phyloP scores from a whole-genome alignment of 169 alveolate species.

The Cytauxzoon felis region DNA sequence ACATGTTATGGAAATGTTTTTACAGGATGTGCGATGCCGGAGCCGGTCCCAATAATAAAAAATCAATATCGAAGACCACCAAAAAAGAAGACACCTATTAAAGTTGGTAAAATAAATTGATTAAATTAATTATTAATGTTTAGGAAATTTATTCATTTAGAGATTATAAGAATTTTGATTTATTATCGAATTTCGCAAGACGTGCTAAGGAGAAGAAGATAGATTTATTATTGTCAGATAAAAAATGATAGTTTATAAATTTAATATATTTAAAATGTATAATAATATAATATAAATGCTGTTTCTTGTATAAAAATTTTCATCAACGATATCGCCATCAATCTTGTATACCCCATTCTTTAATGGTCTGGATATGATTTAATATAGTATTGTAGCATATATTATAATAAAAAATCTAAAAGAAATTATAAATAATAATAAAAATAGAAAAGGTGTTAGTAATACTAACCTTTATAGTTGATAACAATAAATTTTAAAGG shows the following conservation, averaged over 20 bases:
- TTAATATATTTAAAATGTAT: no score
- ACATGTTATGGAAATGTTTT: neutral
- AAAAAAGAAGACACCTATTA: constrained; percentile 57
- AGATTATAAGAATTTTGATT: constrained; percentile 63
- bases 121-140: neutral
- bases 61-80: constrained; percentile 61
- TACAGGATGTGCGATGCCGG: constrained; percentile 72
- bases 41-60: constrained; percentile 64
- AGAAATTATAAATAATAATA: no score
- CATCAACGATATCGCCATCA: no score
- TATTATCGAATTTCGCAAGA: constrained; percentile 19
- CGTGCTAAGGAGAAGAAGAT: constrained; percentile 33
- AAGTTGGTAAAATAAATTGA: constrained; percentile 31
- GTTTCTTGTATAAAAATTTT: neutral
- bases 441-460: no score
- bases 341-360: no score
- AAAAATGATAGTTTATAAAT: neutral
- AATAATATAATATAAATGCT: neutral
- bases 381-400: no score
- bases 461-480: no score
- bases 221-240: constrained; percentile 19
- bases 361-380: no score
- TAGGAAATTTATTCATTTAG: constrained; percentile 70
- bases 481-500: neutral
- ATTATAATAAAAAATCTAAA: no score